Evolutionary conservation across 306 rosid species (phyloP).

Genomic region (Potentilla sterilis): DNA sequence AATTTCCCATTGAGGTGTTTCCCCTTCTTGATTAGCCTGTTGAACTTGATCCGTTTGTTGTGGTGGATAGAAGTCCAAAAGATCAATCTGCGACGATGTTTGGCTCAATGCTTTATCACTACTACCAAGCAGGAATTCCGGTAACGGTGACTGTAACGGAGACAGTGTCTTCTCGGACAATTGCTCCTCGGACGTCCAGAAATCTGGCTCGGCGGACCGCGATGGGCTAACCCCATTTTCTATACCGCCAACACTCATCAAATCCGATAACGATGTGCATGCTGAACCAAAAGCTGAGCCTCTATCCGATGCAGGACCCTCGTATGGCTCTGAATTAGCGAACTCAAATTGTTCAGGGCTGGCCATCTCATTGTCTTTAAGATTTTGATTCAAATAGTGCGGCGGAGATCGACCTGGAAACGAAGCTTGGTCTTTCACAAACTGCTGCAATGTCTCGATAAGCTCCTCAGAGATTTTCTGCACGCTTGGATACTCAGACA

Average conservation of each 20-base stretch:
- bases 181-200: slow-evolving; percentile 22
- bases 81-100: background rate
- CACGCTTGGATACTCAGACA: slow-evolving; percentile 79
- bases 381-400: background rate
- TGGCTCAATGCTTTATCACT: slow-evolving; percentile 10
- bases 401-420: slow-evolving; percentile 34
- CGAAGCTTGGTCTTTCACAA: slow-evolving; percentile 71
- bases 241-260: slow-evolving; percentile 29
- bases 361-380: background rate
- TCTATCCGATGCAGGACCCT: slow-evolving; percentile 25
- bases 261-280: slow-evolving; percentile 56
- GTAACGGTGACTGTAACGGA: background rate
- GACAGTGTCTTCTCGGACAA: background rate
- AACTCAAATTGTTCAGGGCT: slow-evolving; percentile 19
- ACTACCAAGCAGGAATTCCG: background rate
- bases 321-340: slow-evolving; percentile 33
- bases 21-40: background rate
- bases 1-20: slow-evolving; percentile 55
- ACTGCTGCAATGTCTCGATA: slow-evolving; percentile 67
- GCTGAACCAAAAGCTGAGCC: slow-evolving; percentile 41
- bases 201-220: slow-evolving; percentile 33
- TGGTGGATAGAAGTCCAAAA: slow-evolving; percentile 19
- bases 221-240: slow-evolving; percentile 35
- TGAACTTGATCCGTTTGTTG: slow-evolving; percentile 11
- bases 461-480: slow-evolving; percentile 77